A percentile compares a stretch with the other conserved stretches of the same genome.
Evolutionary conservation across 345 rosid genomes (phyloP).

Genomic region (Heritiera littoralis): DNA sequence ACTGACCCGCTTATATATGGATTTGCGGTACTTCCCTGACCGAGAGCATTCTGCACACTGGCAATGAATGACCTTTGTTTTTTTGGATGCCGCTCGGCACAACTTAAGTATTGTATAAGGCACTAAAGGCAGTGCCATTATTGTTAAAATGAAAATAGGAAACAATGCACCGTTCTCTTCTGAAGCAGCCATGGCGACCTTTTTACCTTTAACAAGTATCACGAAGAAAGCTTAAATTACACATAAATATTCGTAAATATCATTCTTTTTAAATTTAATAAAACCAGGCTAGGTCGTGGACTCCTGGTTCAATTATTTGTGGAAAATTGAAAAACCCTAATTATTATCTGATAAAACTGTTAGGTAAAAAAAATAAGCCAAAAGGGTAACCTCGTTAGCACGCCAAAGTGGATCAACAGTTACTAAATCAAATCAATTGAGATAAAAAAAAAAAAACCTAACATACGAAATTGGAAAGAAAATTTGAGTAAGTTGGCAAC

Average conservation of each 20-base stretch:
- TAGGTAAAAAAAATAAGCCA: neutral
- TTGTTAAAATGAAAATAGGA: constrained; percentile 94
- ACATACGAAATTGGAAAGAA: neutral
- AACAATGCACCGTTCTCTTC: constrained; percentile 88
- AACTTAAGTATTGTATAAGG: constrained; percentile 79
- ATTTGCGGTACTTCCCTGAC: constrained; percentile 84
- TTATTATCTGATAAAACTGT: neutral
- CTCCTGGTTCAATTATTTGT: neutral
- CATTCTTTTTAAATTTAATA: neutral
- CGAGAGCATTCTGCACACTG: constrained; percentile 76
- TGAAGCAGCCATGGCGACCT: constrained; percentile 74
- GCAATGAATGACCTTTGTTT: constrained; percentile 75
- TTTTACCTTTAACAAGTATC: constrained; percentile 20
- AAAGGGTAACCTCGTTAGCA: neutral
- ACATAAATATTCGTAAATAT: neutral
- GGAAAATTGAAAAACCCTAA: neutral
- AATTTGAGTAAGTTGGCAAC: neutral
- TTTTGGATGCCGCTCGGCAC: constrained; percentile 68
- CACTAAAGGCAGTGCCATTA: constrained; percentile 90
- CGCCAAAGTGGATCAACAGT: neutral
- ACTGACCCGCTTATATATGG: constrained; percentile 75
- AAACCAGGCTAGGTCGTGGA: neutral
- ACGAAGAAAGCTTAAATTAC: neutral
- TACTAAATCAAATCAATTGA: neutral
- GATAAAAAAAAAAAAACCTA: neutral